Base-by-base conservation (phyloP, 2,329 filamentous ascomycete genomes). In the Colletotrichum truncatum region DNA sequence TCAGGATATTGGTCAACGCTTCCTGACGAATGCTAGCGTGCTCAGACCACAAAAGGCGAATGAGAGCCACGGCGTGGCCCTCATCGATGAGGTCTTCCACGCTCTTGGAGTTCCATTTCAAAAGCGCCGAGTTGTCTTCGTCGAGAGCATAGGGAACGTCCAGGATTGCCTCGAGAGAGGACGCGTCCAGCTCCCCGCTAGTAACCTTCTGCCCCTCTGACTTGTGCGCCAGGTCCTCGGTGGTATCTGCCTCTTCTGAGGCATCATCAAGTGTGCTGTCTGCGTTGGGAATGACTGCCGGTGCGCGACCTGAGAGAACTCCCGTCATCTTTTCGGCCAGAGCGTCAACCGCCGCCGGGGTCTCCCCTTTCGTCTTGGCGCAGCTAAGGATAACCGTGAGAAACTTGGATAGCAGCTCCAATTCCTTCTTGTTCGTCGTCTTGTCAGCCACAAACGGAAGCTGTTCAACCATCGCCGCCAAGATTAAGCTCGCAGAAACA, bases 41-140 rank as follows among this genome's bases (percentile, higher is more conserved):
- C 48, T 89, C 80, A 0, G 94, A 97, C 57, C 88, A 91, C 10
- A 98, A 84, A 70, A 95, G 91, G 32, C 91, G 83, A 48, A 97
- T 84, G 28, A 98, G 80, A 3, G 88, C 85, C 12, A 86, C 83
- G 21, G 93, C 84, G 71, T 92, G 86, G 6, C 91, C 92, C 68
- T 96, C 92, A 71, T 96, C 93, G 8, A 97, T 82, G 1, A 93
- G 87, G 72, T 94, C 89, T 43, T 94, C 91, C 0, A 93, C 81
- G 30, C 93, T 90, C 73, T 97, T 95, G 67, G 88, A 85, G 41
- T 87, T 84, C 93, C 93, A 97, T 72, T 82, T 87, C 5, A 82
- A 75, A 12, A 91, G 78, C 0, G 84, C 81, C 6, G 81, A 76
- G 60, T 83, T 84, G 66, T 90, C 87, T 30, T 82, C 83, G 21